These are phyloP conservation scores for Microbotryum scabiosae DNA, from an alignment of 1,284 basidiomycete genomes.

Conservation along the genomic window DNA sequence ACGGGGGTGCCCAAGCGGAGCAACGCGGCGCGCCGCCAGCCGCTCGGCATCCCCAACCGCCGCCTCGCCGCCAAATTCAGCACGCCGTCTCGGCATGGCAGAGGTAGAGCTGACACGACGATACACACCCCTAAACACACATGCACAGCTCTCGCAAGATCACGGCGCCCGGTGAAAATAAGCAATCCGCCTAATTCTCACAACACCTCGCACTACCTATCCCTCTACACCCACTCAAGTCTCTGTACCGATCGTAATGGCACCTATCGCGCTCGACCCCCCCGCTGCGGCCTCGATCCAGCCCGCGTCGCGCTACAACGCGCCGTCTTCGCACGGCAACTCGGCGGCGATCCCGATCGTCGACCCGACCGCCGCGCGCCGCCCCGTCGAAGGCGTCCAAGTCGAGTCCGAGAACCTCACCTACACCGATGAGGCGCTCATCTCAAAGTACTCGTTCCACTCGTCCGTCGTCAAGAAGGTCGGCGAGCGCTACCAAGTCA, in stretches of 20 bases:
- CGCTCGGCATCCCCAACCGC: too few species aligned
- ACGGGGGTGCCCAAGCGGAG: too few species aligned
- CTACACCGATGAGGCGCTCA: conserved; percentile 75
- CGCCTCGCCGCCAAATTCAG: too few species aligned
- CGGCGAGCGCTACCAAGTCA: conserved; percentile 63
- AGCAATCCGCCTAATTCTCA: conserved; percentile 30
- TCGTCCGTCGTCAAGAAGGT: conserved; percentile 45
- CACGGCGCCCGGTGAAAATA: conserved; percentile 39
- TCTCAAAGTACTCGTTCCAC: conserved; percentile 72
- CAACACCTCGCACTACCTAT: conserved; percentile 6
- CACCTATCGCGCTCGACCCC: conserved; percentile 40
- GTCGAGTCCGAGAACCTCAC: conserved; percentile 74
- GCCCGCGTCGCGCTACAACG: conserved; percentile 1
- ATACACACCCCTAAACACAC: not conserved
- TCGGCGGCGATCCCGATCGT: conserved; percentile 38
- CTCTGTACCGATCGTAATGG: conserved; percentile 33
- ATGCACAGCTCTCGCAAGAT: conserved; percentile 42
- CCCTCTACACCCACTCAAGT: not conserved
- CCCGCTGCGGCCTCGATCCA: conserved; percentile 15
- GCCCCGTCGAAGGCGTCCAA: conserved; percentile 59
- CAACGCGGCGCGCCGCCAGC: too few species aligned
- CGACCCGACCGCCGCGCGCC: conserved; percentile 77
- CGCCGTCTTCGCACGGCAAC: conserved; percentile 1
- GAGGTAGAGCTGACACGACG: not conserved
- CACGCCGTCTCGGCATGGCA: too few species aligned